Conservation (phyloP, 176 grass and related monocot species). For the Canna indica region DNA sequence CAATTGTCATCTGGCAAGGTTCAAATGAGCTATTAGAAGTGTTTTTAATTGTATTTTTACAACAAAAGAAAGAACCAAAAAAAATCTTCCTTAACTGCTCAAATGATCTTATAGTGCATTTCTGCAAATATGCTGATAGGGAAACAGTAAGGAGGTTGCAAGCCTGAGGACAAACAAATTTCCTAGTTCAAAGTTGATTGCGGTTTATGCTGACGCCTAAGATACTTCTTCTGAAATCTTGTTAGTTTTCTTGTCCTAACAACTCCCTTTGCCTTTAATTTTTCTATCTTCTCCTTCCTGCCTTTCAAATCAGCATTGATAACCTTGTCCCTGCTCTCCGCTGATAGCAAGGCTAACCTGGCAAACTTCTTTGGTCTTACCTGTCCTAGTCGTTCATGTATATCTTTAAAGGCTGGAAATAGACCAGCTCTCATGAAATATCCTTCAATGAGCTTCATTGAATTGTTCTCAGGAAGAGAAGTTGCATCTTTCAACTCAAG, state of each 20-base stretch:
- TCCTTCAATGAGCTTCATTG: constrained; percentile 76
- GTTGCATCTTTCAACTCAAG: constrained; percentile 72
- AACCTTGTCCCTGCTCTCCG: constrained; percentile 63
- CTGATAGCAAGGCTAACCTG: constrained; percentile 65
- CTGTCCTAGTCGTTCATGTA: constrained; percentile 72
- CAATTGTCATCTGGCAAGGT: background rate
- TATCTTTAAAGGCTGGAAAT: constrained; percentile 66
- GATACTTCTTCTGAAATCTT: constrained; percentile 39
- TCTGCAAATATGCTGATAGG: background rate
- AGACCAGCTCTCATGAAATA: constrained; percentile 93
- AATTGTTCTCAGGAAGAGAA: constrained; percentile 64
- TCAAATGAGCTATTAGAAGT: background rate
- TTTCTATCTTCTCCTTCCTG: constrained; percentile 73
- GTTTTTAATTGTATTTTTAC: no score
- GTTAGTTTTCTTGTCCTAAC: constrained; percentile 33
- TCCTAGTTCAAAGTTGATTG: constrained; percentile 26
- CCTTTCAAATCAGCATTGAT: constrained; percentile 75
- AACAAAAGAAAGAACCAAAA: background rate
- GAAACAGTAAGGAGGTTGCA: background rate
- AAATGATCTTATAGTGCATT: background rate
- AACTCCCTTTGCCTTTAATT: constrained; percentile 43
- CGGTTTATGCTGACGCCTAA: constrained; percentile 41
- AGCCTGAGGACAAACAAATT: background rate
- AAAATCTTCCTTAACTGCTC: background rate
- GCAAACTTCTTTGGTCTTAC: constrained; percentile 93